These are phyloP conservation scores for Diaporthe ampelina DNA, from an alignment of 2,329 filamentous ascomycete species.

Conservation along the genomic window DNA sequence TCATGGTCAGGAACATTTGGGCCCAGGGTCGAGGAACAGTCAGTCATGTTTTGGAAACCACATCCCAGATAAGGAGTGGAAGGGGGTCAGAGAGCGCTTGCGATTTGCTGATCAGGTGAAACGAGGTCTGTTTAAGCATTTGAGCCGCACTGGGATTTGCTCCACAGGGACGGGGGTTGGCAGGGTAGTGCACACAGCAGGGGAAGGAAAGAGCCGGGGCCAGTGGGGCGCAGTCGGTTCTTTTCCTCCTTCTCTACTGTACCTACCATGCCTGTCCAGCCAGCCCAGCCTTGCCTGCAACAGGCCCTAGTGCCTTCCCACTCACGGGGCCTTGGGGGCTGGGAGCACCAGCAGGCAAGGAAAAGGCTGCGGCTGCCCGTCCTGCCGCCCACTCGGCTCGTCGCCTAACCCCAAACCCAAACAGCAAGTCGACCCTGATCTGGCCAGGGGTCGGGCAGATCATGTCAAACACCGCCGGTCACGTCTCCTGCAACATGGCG, in stretches of 20 bases:
- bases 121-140: slow-evolving; percentile 42
- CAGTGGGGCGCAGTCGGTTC: slow-evolving; percentile 21
- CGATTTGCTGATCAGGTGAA: slow-evolving; percentile 38
- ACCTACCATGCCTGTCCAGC: background rate
- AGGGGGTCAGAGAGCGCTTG: slow-evolving; percentile 28
- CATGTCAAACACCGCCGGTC: slow-evolving; percentile 28
- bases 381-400: background rate
- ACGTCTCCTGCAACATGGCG: slow-evolving; percentile 12
- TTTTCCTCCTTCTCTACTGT: background rate
- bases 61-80: slow-evolving; percentile 6
- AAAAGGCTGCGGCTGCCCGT: background rate
- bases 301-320: too few relatives aligned
- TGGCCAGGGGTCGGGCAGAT: slow-evolving; percentile 27
- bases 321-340: background rate
- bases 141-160: slow-evolving; percentile 37
- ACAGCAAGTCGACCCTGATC: background rate
- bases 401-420: background rate
- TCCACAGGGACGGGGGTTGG: background rate
- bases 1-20: too few relatives aligned
- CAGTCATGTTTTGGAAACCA: slow-evolving; percentile 26
- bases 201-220: slow-evolving; percentile 7
- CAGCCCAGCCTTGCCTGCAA: too few relatives aligned
- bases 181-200: background rate
- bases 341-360: background rate
- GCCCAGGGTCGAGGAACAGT: background rate